phyloP scores from a whole-genome alignment of 2,329 filamentous ascomycete species.

The Arachnomyces sp. region DNA sequence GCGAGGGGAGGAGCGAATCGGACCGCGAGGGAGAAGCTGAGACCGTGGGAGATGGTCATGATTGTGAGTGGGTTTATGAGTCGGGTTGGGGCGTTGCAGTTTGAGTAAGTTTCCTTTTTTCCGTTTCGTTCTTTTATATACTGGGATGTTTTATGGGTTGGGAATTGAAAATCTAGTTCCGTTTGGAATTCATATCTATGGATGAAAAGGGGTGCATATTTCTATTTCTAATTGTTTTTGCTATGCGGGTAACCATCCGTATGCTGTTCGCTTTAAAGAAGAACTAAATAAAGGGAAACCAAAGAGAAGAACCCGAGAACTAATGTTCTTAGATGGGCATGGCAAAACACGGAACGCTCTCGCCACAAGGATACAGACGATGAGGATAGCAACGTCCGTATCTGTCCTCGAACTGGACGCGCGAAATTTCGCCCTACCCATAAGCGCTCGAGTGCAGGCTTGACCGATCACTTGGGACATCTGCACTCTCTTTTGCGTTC shows the following conservation, averaged over 20 bases:
- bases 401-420: conserved; percentile 32
- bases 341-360: conserved; percentile 76
- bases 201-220: background rate
- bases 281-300: background rate
- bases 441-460: conserved; percentile 32
- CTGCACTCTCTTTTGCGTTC: conserved; percentile 73
- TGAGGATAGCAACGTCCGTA: conserved; percentile 27
- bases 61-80: conserved; percentile 85
- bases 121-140: too few relatives aligned
- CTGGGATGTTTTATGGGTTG: background rate
- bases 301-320: conserved; percentile 3
- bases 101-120: conserved; percentile 59
- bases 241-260: background rate
- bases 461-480: conserved; percentile 68
- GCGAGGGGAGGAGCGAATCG: conserved; percentile 71
- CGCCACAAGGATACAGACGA: conserved; percentile 60
- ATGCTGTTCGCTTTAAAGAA: too few relatives aligned
- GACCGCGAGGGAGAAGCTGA: conserved; percentile 59
- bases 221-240: conserved; percentile 2
- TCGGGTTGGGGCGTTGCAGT: conserved; percentile 79
- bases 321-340: conserved; percentile 63
- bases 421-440: conserved; percentile 46
- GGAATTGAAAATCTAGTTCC: too few relatives aligned
- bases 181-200: too few relatives aligned
- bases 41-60: conserved; percentile 87